Evolutionary conservation across 2,329 filamentous ascomycete species (phyloP), one percentile per base, ranked within the genome.

Genomic region (Fusarium sp.): DNA sequence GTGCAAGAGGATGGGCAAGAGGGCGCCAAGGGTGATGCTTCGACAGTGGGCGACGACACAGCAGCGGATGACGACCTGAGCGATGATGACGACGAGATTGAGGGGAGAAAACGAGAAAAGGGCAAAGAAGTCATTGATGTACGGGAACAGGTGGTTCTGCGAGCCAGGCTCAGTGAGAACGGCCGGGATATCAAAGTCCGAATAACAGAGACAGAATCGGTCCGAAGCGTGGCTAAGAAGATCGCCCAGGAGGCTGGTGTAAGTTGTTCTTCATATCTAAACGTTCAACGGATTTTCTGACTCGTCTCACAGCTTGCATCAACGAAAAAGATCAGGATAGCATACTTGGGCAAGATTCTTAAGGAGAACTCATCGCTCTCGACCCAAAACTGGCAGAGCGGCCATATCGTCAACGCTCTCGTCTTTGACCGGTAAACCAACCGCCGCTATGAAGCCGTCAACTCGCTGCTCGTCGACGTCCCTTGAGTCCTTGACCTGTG

Each of bases 271-370:
- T 25, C 23, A 38, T 29, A 14, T 55, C 18, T 1, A 25, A 13
- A 9, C 4, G 9, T 3, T 13, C 16, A 54, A 46, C 8, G 11
- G 13, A 58, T 51, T 42, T 31, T 31, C 62, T 75, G 27, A 74
- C 64, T 31, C 14, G 1, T 2, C 6, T 34, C 11, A 14, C 71
- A 91, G 90, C 81, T 94, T 31, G 78, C 85, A 2, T 76, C 82
- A 7, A 82, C 81, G 46, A 88, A 87, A 66, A 86, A 84, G 51
- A 83, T 97, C 55, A 88, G 88, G 58, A 86, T 97, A 64, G 90
- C 89, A 18, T 96, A 97, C 77, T 85, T 96, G 79, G 94, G 94
- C 71, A 93, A 89, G 76, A 87, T 94, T 55, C 85, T 97, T 49
- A 89, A 89, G 69, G 92, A 95, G 69, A 84, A 85, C 58, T 77